Percentiles rank a stretch among this genome's conserved stretches.
phyloP scores from a whole-genome alignment of 2,329 filamentous ascomycete genomes.

The Fusarium goolgardi region DNA sequence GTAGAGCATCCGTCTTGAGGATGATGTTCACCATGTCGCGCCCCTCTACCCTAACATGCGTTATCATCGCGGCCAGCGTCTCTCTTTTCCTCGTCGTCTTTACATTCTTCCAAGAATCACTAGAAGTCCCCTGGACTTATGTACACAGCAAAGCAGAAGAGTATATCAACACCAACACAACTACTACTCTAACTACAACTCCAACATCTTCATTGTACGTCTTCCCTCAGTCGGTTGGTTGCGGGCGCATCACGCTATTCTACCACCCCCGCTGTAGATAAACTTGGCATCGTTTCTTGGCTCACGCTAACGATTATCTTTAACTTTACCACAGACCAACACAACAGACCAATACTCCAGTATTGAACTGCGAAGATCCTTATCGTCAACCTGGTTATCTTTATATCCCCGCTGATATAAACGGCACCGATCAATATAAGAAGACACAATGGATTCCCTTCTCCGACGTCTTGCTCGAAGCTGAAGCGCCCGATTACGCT shows the following conservation, averaged over 20 bases:
- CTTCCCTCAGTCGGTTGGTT: background rate
- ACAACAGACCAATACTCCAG: background rate
- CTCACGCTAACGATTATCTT: conserved; percentile 20
- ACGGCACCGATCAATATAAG: conserved; percentile 70
- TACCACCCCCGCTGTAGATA: background rate
- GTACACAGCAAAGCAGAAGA: conserved; percentile 29
- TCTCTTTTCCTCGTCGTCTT: conserved; percentile 35
- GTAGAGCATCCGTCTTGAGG: conserved; percentile 16
- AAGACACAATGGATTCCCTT: conserved; percentile 52
- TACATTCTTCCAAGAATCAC: conserved; percentile 30
- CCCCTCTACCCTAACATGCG: conserved; percentile 18
- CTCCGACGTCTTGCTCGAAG: conserved; percentile 66
- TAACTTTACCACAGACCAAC: conserved; percentile 8
- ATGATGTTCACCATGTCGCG: conserved; percentile 34
- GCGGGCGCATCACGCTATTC: background rate
- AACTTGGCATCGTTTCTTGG: conserved; percentile 26
- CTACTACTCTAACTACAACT: background rate
- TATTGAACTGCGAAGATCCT: conserved; percentile 34
- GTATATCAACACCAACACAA: conserved; percentile 16
- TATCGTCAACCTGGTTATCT: conserved; percentile 64
- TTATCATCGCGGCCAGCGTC: conserved; percentile 27
- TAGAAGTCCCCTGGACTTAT: conserved; percentile 28
- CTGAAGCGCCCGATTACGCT: conserved; percentile 61
- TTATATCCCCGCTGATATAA: conserved; percentile 60
- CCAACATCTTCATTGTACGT: conserved; percentile 21